Base-by-base conservation (phyloP, 371 early-diverging fungal species). In the Rhizopus delemar region DNA sequence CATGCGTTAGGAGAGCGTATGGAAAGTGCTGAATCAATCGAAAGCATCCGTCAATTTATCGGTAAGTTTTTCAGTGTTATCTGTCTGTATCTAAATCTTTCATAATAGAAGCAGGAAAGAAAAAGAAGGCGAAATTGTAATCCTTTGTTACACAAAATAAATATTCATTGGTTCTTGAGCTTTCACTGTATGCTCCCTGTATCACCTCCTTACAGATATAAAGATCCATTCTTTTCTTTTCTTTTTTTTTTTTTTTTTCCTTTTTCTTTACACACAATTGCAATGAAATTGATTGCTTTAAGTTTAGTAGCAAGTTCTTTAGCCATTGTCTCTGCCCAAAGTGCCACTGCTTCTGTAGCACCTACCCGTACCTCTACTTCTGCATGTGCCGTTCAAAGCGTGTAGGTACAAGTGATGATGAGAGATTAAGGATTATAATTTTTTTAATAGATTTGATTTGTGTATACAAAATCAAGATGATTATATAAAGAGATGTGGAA, bases 31-130 rank as follows among this genome's bases (percentile, higher is more conserved):
- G 75, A 80, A 53, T 75, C 75, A 3, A 38, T 77, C 13, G 70
- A 80, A 39, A 70, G 66, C 29, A 69, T 80, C 28, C 48, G 68
- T 62, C 36, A 61, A 28, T 80, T 80, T 56, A 53, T 76, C 46
- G 77, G 74, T 74, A 69, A 63, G 66, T 29, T 49, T 7, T 49
- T 8, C 12, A 49, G 5, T 12, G 22, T 8, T 12, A 8, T 34
- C 39, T 5, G 9, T 53, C 36, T 55, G 53, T 62, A 35, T 8
- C 29, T 48, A 29, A 33, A 16, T 33, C 29, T 41, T 22, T 43
- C 57, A 66, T 22, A 22, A 22, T 57, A 62, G 58, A 66, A 59
- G 38, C 58, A 22, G 53, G 56, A 35, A 45, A 51, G 15, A 63
- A 41, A 45, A 67, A 63, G 53, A 59, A 62, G 46, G 56, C 63